These are phyloP conservation scores for Globisporangium recalcitrans DNA, from an alignment of 352 stramenopile species.

Conservation along the genomic window DNA sequence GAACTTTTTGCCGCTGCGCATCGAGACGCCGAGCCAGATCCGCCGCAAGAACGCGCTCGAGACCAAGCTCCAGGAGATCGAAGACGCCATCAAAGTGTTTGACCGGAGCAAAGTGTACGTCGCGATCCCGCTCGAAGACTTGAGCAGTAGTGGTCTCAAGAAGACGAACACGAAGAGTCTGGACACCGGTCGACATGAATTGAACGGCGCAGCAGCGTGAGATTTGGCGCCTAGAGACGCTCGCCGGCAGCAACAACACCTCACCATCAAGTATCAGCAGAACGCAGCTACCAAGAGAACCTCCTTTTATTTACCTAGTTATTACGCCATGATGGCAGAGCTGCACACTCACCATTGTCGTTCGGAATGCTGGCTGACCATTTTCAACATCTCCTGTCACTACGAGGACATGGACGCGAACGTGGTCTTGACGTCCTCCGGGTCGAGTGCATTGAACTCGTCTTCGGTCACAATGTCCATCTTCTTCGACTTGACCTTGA, in stretches of 20 bases:
- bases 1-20: conserved; percentile 70
- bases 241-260: neutral
- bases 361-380: neutral
- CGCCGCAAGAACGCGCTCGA: conserved; percentile 80
- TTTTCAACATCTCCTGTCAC: conserved; percentile 1
- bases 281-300: neutral
- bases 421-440: conserved; percentile 53
- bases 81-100: conserved; percentile 88
- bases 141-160: conserved; percentile 6
- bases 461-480: conserved; percentile 62
- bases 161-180: conserved; percentile 21
- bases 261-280: neutral
- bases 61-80: conserved; percentile 82
- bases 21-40: conserved; percentile 80
- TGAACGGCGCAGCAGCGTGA: neutral
- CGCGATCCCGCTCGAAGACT: conserved; percentile 28
- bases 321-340: neutral
- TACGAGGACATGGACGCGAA: conserved; percentile 67
- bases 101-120: conserved; percentile 83
- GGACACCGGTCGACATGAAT: conserved; percentile 11
- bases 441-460: conserved; percentile 48
- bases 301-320: conserved; percentile 6
- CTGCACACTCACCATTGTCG: neutral
- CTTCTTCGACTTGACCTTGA: conserved; percentile 94
- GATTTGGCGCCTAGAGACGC: neutral